phyloP scores from a whole-genome alignment of 2,329 filamentous ascomycete genomes.

The Zymoseptoria pseudotritici region DNA sequence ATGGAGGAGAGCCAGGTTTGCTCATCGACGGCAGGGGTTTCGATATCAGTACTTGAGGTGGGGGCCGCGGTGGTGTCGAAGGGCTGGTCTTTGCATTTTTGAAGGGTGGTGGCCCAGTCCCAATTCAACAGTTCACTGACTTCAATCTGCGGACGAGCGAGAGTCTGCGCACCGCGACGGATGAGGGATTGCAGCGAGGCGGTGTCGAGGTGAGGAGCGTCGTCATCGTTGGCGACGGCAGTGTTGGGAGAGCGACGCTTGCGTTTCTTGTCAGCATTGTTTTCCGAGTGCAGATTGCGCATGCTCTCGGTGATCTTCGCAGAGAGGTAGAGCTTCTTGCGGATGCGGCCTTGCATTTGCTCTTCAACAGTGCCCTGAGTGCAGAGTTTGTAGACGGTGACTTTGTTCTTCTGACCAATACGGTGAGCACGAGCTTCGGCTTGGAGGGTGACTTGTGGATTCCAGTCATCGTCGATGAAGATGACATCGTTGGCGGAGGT shows the following conservation, averaged over 20 bases:
- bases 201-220: slow-evolving; percentile 46
- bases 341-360: slow-evolving; percentile 51
- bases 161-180: slow-evolving; percentile 47
- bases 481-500: slow-evolving; percentile 49
- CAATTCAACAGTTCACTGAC: slow-evolving; percentile 52
- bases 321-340: slow-evolving; percentile 56
- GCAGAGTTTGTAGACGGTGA: slow-evolving; percentile 50
- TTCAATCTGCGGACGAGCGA: slow-evolving; percentile 47
- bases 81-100: slow-evolving; percentile 48
- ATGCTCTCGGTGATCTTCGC: slow-evolving; percentile 54
- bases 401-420: slow-evolving; percentile 48
- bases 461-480: slow-evolving; percentile 51
- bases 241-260: slow-evolving; percentile 19
- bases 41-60: slow-evolving; percentile 17
- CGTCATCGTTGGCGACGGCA: slow-evolving; percentile 36
- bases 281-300: slow-evolving; percentile 43
- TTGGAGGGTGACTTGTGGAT: slow-evolving; percentile 47
- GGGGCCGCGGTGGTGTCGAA: slow-evolving; percentile 35
- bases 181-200: slow-evolving; percentile 48
- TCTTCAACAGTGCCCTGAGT: slow-evolving; percentile 52
- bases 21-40: slow-evolving; percentile 39
- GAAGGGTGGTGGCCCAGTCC: slow-evolving; percentile 48
- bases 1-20: slow-evolving; percentile 50
- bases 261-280: slow-evolving; percentile 26
- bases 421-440: slow-evolving; percentile 49